Percentiles rank a stretch among this genome's conserved stretches.
Evolutionary conservation across 2,329 filamentous ascomycete genomes (phyloP).

Genomic region (Capronia americana): DNA sequence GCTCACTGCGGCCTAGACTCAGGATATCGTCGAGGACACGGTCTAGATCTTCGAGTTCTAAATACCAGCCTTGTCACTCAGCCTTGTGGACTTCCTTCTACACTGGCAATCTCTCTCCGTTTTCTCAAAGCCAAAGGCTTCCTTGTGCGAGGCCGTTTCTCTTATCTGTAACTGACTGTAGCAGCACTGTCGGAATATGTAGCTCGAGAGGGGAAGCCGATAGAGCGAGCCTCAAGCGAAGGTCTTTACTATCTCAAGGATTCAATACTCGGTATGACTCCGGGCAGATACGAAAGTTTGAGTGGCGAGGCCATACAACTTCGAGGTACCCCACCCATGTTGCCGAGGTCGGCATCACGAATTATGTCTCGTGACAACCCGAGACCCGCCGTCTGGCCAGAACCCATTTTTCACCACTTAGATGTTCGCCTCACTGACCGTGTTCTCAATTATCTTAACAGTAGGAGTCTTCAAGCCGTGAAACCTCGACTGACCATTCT

Average conservation of each 20-base stretch:
- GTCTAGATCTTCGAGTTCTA: too few relatives aligned
- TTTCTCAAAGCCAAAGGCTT: too few relatives aligned
- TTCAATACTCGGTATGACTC: neutral
- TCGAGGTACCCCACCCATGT: neutral
- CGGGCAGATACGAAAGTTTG: neutral
- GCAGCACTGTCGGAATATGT: too few relatives aligned
- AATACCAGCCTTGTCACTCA: too few relatives aligned
- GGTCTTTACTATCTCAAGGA: neutral
- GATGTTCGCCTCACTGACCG: neutral
- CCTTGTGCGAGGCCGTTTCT: too few relatives aligned
- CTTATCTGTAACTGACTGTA: too few relatives aligned
- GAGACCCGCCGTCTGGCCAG: neutral
- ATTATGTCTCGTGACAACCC: constrained; percentile 1
- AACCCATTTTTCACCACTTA: neutral
- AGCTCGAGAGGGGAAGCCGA: too few relatives aligned
- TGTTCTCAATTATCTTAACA: neutral
- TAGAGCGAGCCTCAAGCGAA: too few relatives aligned
- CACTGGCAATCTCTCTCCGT: too few relatives aligned
- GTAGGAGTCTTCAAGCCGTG: neutral
- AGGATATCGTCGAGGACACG: too few relatives aligned
- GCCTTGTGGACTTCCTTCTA: too few relatives aligned
- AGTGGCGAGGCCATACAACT: neutral
- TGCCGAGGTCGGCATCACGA: neutral
- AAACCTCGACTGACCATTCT: neutral
- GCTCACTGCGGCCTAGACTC: too few relatives aligned